phyloP scores from a whole-genome alignment of 192 early-diverging fungal genomes.

The Coemansia sp. region DNA sequence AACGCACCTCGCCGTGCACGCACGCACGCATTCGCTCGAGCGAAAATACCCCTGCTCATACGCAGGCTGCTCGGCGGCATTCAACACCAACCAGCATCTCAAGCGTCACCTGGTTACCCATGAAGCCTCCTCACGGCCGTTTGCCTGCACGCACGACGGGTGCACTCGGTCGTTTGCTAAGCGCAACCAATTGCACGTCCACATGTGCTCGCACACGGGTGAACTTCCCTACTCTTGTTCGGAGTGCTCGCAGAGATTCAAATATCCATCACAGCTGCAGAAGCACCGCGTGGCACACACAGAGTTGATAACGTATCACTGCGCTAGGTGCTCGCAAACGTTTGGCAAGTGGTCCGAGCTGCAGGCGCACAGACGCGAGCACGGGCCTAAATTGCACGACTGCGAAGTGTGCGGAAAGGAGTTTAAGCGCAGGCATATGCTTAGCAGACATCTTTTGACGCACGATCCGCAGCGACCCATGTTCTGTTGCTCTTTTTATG shows the following conservation, averaged over 20 bases:
- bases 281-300: conserved; percentile 27
- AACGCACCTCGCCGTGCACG: conserved; percentile 28
- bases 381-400: conserved; percentile 15
- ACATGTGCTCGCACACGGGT: conserved; percentile 42
- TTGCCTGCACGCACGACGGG: conserved; percentile 26
- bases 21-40: conserved; percentile 15
- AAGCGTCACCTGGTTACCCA: conserved; percentile 53
- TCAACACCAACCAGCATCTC: conserved; percentile 52
- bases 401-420: conserved; percentile 29
- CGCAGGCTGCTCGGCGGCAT: conserved; percentile 28
- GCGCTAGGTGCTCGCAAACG: conserved; percentile 20
- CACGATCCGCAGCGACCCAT: conserved; percentile 32
- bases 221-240: conserved; percentile 38
- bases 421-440: conserved; percentile 27
- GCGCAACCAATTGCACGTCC: conserved; percentile 42
- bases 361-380: conserved; percentile 38
- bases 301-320: conserved; percentile 28
- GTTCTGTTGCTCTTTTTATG: conserved; percentile 31
- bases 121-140: conserved; percentile 16
- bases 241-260: conserved; percentile 31
- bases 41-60: conserved; percentile 26
- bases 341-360: conserved; percentile 54
- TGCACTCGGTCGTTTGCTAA: conserved; percentile 50
- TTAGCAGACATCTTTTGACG: conserved; percentile 28
- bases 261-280: conserved; percentile 45